Evolutionary conservation across 768 basidiomycete genomes (phyloP).

Genomic region (Auricularia sp.): DNA sequence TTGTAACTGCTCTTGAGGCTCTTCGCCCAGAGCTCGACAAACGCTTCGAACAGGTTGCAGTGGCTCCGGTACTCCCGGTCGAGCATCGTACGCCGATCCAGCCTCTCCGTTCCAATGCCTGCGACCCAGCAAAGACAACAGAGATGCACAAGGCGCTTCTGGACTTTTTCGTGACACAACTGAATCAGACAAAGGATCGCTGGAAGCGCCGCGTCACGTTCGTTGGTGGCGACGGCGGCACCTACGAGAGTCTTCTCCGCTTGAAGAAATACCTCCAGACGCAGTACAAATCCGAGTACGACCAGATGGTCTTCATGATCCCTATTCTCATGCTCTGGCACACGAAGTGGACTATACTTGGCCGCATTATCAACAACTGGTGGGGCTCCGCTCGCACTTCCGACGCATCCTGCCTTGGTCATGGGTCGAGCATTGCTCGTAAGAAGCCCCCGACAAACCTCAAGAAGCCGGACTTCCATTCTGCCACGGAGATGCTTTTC

Average conservation of each 20-base stretch:
- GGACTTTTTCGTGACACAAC: conserved; percentile 12
- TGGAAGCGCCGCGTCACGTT: not conserved
- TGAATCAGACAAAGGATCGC: not conserved
- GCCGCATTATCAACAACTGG: too few relatives aligned
- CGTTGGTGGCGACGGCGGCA: conserved; percentile 9
- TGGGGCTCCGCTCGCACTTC: too few relatives aligned
- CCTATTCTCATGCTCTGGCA: too few relatives aligned
- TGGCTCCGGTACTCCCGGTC: conserved; percentile 14
- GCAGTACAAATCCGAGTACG: too few relatives aligned
- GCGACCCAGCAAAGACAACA: conserved; percentile 8
- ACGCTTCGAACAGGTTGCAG: conserved; percentile 17
- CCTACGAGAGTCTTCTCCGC: conserved; percentile 3
- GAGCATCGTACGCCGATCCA: too few relatives aligned
- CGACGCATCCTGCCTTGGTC: conserved; percentile 12
- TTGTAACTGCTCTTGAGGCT: conserved; percentile 26
- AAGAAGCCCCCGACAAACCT: conserved; percentile 9
- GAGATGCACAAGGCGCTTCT: conserved; percentile 18
- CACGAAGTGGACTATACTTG: too few relatives aligned
- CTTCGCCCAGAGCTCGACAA: conserved; percentile 13
- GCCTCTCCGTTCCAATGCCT: conserved; percentile 22
- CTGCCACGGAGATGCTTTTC: conserved; percentile 5
- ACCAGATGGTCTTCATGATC: too few relatives aligned
- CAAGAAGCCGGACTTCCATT: conserved; percentile 13
- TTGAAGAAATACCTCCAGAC: too few relatives aligned
- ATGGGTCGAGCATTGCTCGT: conserved; percentile 6